Base-by-base conservation (phyloP, 257 asterid species). In the Asclepias syriaca region DNA sequence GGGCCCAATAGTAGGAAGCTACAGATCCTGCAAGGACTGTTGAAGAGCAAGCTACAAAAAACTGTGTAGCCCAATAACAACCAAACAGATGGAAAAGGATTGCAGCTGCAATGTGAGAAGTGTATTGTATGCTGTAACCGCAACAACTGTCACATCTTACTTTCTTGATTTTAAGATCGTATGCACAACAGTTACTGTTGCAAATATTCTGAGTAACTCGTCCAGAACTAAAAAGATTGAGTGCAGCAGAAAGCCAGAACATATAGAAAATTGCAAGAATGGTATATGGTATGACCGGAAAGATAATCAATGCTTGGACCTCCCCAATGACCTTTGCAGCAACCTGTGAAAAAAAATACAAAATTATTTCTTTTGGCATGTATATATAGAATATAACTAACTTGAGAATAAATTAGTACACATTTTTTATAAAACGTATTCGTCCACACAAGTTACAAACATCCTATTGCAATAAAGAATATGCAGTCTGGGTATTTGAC, bases 321-420 rank as follows among this genome's bases (percentile, higher is more conserved):
- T 95, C 99, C 78, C 99, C 98, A 14, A 95, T 95, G 80, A 95
- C 99, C 83, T 95, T 95, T 34, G 99, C 99, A 70, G 99, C 99
- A 77, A 92, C 99, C 99, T 95, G 79, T n/a, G n/a, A n/a, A n/a
- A n/a, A n/a, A n/a, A n/a, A n/a, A n/a, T n/a, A n/a, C n/a, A n/a
- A n/a, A n/a, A n/a, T n/a, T n/a, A n/a, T n/a, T n/a, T n/a, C n/a
- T n/a, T n/a, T n/a, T n/a, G n/a, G n/a, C n/a, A n/a, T n/a, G n/a
- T 51, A 48, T 29, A 58, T 16, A 18, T 29, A 43, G 72, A 6
- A 40, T 40, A 40, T 40, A 40, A 6, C 10, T 40, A 40, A 45
- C 39, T 34, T 34, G 39, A 45, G 70, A 29, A 43, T 12, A 45
- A 21, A 45, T 45, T 43, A n/a, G n/a, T n/a, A n/a, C n/a, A n/a